Base-by-base conservation (phyloP, 2,329 filamentous ascomycete genomes). In the Aspergillus udagawae region DNA sequence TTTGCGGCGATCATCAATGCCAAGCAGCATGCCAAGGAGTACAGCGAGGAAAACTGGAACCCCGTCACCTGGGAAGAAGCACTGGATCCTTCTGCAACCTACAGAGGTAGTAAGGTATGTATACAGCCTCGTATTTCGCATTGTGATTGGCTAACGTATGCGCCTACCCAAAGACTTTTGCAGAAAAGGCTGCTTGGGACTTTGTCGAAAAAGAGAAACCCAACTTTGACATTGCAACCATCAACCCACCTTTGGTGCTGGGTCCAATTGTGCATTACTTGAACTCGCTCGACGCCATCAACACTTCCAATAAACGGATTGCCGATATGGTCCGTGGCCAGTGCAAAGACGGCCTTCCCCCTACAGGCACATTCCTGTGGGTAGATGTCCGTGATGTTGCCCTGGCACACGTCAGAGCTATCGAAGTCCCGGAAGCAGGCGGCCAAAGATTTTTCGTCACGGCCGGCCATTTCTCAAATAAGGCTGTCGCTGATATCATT, bases 301-400 rank as follows among this genome's bases (percentile, higher is more conserved):
- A 92, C 75, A 89, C 87, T 1, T 90, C 87, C 14, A 92, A 91
- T 70, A 81, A 86, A 63, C 82, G 86, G 21, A 81, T 91, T 54
- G 77, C 83, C 8, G 80, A 87, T 59, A 74, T 89, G 52, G 79
- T 87, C n/a, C 81, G 79, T 6, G 89, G 88, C 20, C 81, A 83
- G 58, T 81, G 77, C 69, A 86, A 83, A 61, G 75, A 82, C 1
- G 77, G 79, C 27, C 79, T 89, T 9, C 78, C 82, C 0, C 78
- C 84, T 0, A 88, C 84, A 0, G 82, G 80, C 0, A 80, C 81
- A 0, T 86, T 77, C 65, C 75, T 86, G 1, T 88, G 83, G 76
- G 82, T 87, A 2, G 68, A 79, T 72, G 79, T 80, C 17, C 75
- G 77, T 7, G 79, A 81, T 56, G 69, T 80, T 47, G 79, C 79